Evolutionary conservation across 495 filamentous ascomycete species (phyloP).

Genomic region (Aspergillus funiculosus): DNA sequence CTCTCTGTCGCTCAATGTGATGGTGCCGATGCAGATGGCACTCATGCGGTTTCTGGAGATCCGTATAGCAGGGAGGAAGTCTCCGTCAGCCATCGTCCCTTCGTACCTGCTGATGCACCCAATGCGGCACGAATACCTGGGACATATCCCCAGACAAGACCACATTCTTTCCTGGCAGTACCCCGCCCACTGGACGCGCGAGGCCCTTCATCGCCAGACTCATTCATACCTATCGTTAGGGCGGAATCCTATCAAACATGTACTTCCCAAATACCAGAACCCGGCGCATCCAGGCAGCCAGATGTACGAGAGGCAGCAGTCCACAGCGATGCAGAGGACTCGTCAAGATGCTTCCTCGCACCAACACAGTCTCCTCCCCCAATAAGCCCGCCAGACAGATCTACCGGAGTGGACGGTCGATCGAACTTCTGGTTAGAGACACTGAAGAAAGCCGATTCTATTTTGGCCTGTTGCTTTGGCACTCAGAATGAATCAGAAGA

Average conservation of each 20-base stretch:
- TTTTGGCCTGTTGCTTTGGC: conserved; percentile 18
- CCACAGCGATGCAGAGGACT: background rate
- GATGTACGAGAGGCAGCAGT: background rate
- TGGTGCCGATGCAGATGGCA: background rate
- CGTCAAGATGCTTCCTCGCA: conserved; percentile 1
- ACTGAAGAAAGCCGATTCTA: conserved; percentile 9
- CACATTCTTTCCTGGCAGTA: background rate
- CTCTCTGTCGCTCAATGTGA: conserved; percentile 20
- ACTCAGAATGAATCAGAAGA: conserved; percentile 6
- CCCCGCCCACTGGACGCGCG: background rate
- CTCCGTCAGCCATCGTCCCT: background rate
- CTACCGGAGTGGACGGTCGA: background rate
- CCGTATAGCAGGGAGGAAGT: background rate
- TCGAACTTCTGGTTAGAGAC: conserved; percentile 8
- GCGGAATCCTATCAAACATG: conserved; percentile 8
- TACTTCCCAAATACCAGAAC: conserved; percentile 5
- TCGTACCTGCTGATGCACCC: background rate
- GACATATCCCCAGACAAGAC: background rate
- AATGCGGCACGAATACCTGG: background rate
- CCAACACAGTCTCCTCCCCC: conserved; percentile 8
- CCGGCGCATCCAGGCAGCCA: background rate
- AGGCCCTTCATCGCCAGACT: background rate
- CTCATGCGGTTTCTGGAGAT: background rate
- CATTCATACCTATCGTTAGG: conserved; percentile 3
- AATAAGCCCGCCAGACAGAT: conserved; percentile 1